These are phyloP conservation scores for Teunomyces kruisii DNA, from an alignment of 805 yeast species.

Conservation along the genomic window DNA sequence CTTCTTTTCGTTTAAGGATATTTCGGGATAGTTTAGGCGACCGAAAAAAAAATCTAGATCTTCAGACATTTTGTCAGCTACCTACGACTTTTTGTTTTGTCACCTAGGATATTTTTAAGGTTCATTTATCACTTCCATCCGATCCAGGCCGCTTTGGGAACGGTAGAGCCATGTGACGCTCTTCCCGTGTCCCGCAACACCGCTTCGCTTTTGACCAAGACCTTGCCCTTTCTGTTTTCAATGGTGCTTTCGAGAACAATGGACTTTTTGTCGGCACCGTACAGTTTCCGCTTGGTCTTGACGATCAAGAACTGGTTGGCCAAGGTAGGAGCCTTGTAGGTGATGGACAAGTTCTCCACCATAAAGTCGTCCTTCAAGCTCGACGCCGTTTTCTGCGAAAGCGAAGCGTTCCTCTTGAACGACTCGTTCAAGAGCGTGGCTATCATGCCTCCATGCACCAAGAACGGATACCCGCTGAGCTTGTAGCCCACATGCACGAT, in stretches of 20 bases:
- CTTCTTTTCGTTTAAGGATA: too few relatives aligned
- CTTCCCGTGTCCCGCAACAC: conserved; percentile 40
- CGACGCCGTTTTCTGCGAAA: conserved; percentile 33
- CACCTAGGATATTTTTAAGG: neutral
- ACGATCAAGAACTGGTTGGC: conserved; percentile 76
- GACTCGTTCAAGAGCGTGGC: conserved; percentile 81
- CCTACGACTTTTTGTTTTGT: too few relatives aligned
- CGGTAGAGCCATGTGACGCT: conserved; percentile 12
- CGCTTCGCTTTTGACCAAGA: conserved; percentile 59
- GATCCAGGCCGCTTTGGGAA: neutral
- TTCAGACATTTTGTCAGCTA: too few relatives aligned
- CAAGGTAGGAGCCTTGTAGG: conserved; percentile 70
- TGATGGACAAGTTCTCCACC: conserved; percentile 48
- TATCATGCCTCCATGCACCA: conserved; percentile 86
- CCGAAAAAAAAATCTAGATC: too few relatives aligned
- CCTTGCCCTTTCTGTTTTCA: conserved; percentile 51
- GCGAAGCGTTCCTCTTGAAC: conserved; percentile 53
- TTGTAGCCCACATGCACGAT: conserved; percentile 76
- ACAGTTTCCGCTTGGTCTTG: conserved; percentile 43
- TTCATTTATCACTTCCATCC: neutral
- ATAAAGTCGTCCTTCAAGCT: conserved; percentile 36
- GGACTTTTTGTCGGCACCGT: conserved; percentile 28
- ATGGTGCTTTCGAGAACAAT: conserved; percentile 51
- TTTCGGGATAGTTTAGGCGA: too few relatives aligned
- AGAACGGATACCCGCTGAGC: conserved; percentile 82